Percentiles rank a stretch among this genome's conserved stretches.
Conservation (phyloP, 441 rosid species). For the Gossypium gossypioides region DNA sequence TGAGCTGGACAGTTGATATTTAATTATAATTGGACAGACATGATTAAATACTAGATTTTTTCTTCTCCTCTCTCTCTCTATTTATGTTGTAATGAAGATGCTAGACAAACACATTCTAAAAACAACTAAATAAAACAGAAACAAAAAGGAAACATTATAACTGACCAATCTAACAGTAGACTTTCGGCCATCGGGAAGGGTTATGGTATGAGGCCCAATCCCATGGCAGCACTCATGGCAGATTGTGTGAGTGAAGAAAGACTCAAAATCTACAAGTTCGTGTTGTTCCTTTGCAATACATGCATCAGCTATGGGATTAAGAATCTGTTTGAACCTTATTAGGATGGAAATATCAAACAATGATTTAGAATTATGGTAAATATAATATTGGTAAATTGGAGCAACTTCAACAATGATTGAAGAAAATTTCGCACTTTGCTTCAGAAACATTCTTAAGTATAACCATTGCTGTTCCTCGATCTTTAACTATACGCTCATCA, state of each 20-base stretch:
- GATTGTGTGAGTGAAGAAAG: constrained; percentile 84
- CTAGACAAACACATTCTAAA: background rate
- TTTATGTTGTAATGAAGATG: background rate
- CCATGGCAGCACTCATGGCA: constrained; percentile 99
- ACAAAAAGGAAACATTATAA: constrained; percentile 7
- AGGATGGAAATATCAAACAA: constrained; percentile 1
- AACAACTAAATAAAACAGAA: background rate
- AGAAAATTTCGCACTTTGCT: constrained; percentile 53
- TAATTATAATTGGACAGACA: background rate
- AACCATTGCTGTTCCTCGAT: constrained; percentile 92
- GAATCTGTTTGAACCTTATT: constrained; percentile 76
- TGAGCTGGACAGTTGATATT: background rate
- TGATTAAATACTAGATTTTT: background rate
- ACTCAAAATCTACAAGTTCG: constrained; percentile 79
- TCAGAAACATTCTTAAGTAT: constrained; percentile 85
- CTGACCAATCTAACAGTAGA: constrained; percentile 87
- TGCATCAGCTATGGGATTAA: constrained; percentile 68
- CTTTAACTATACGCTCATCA: constrained; percentile 82
- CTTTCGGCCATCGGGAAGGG: constrained; percentile 71
- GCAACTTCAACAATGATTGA: constrained; percentile 1
- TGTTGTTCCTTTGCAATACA: constrained; percentile 61
- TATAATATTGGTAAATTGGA: constrained; percentile 3
- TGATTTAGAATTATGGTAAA: constrained; percentile 4
- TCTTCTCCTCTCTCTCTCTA: background rate
- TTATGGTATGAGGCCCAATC: constrained; percentile 86